Percentiles rank a stretch among this genome's conserved stretches.
Conservation (phyloP, 352 stramenopile species). For the Phytophthora constricta region DNA sequence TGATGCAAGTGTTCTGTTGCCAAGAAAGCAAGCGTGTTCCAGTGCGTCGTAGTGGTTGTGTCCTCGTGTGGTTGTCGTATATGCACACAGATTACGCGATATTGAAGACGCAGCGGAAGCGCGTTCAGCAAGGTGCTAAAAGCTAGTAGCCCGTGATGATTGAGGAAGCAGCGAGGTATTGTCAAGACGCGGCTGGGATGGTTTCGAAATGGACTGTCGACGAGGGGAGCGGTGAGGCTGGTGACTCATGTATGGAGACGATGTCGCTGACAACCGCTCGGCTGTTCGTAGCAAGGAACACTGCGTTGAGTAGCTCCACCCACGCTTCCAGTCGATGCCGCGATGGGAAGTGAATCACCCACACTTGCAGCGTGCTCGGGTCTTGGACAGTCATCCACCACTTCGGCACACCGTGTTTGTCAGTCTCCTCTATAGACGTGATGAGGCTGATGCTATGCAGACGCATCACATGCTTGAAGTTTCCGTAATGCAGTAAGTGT, state of each 20-base stretch:
- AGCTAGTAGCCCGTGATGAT: too few species aligned
- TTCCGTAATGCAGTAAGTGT: conserved; percentile 62
- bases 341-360: conserved; percentile 67
- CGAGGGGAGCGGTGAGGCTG: conserved; percentile 6
- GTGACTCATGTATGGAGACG: conserved; percentile 24
- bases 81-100: conserved; percentile 28
- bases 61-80: conserved; percentile 39
- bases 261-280: conserved; percentile 51
- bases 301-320: conserved; percentile 45
- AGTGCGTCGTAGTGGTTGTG: conserved; percentile 24
- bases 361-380: conserved; percentile 56
- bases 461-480: conserved; percentile 57
- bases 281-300: conserved; percentile 44
- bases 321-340: conserved; percentile 45
- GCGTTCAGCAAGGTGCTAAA: too few species aligned
- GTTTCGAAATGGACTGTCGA: background rate
- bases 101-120: background rate
- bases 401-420: conserved; percentile 30
- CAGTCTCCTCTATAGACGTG: conserved; percentile 57
- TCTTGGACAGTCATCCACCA: conserved; percentile 82
- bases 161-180: too few species aligned
- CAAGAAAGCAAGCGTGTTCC: conserved; percentile 38
- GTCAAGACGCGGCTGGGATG: background rate
- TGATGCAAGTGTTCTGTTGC: conserved; percentile 46
- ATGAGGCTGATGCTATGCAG: conserved; percentile 70